Base-by-base conservation (phyloP, 768 basidiomycete species). In the Infundibulicybe gibba region DNA sequence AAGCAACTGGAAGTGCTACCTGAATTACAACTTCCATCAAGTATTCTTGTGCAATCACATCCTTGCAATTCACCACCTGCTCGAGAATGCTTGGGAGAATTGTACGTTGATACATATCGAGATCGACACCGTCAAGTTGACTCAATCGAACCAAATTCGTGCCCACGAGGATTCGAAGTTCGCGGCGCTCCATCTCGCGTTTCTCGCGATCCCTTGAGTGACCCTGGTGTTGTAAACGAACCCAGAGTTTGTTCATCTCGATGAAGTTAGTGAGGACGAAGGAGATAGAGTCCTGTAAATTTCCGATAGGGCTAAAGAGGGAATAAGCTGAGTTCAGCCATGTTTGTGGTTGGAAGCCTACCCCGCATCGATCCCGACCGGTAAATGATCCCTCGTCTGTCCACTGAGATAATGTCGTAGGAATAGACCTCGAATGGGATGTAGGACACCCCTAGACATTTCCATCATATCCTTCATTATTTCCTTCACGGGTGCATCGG, bases 401-500 rank as follows among this genome's bases (percentile, higher is more conserved):
- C 97, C 95, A 49, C 90, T 93, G 31, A 98, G 82, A 66, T 98
- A 98, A 62, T 99, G 95, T 20, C 95, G 79, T 32, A 99, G 73
- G 69, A 99, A 99, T 31, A 99, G 71, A 14, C 97, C 97, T 40
- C 97, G 79, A 42, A 94, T 92, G n/a, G 97, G 95, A 63, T 98
- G 94, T 52, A 98, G 76, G 4, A 99, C 93, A 50, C 97, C 97
- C 15, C 94, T 76, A 32, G 93, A 93, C 97, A 98, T 98, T 67
- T 99, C 97, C 88, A 99, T 88, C 95, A 98, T 97, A 67, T 99
- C 97, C 76, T 97, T 98, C 95, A 98, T 99, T 52, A 99, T 93
- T 71, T 99, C 95, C 75, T 94, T 97, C 47, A 98, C 85, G 3
- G 95, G 95, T 9, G 95, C 94, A 49, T 97, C 95, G 2, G 93